phyloP scores from a whole-genome alignment of 1,284 basidiomycete species.

The Cryptococcus maquisensis region DNA sequence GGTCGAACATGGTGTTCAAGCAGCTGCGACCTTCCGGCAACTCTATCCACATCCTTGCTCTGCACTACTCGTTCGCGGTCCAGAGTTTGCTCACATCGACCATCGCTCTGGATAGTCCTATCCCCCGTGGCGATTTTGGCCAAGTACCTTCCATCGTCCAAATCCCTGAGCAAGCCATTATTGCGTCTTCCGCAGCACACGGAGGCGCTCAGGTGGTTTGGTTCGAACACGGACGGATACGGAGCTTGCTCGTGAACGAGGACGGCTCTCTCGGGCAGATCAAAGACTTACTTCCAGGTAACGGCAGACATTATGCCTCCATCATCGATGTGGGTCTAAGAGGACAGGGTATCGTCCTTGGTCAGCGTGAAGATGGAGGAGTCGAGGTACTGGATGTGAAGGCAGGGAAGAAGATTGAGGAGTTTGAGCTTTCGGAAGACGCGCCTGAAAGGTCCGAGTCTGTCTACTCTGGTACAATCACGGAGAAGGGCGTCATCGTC shows the following conservation, averaged over 20 bases:
- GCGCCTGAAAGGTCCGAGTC: conserved; percentile 45
- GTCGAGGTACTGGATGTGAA: conserved; percentile 57
- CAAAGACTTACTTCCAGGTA: conserved; percentile 52
- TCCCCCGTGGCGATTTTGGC: conserved; percentile 52
- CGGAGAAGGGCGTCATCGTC: conserved; percentile 44
- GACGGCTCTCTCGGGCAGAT: conserved; percentile 52
- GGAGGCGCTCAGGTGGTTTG: conserved; percentile 57
- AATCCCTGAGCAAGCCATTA: conserved; percentile 26
- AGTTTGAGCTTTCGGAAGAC: conserved; percentile 56
- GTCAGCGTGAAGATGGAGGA: conserved; percentile 55
- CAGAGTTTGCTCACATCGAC: conserved; percentile 65
- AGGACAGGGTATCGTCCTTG: conserved; percentile 45
- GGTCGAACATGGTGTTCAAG: conserved; percentile 62
- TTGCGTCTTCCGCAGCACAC: conserved; percentile 20
- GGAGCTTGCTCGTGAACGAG: conserved; percentile 16
- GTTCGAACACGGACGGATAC: conserved; percentile 62
- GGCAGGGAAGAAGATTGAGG: conserved; percentile 53
- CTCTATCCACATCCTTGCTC: conserved; percentile 64
- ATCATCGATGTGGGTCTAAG: conserved; percentile 37
- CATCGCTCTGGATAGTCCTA: conserved; percentile 57
- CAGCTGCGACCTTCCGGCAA: conserved; percentile 56
- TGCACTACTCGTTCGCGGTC: conserved; percentile 60
- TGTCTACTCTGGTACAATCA: conserved; percentile 51
- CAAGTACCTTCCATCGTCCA: conserved; percentile 60
- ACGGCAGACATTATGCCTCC: conserved; percentile 20